These are phyloP conservation scores for Magnusiomyces ingens DNA, from an alignment of 1,139 yeast species.

Conservation along the genomic window DNA sequence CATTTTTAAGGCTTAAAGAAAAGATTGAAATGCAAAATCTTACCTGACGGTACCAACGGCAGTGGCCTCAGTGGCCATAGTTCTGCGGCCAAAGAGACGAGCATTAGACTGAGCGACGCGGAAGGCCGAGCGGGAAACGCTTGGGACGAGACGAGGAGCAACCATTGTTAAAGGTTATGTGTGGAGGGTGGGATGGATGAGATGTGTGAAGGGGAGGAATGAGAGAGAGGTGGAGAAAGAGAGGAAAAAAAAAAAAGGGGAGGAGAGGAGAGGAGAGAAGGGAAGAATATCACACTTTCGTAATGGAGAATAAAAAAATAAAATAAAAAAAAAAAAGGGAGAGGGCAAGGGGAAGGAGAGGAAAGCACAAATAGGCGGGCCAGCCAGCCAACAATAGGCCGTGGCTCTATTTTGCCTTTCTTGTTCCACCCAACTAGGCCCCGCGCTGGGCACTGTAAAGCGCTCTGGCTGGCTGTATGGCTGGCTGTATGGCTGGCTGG, in stretches of 20 bases:
- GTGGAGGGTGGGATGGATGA: slow-evolving; percentile 9
- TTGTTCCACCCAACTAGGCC: no score
- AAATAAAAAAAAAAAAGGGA: slow-evolving; percentile 4
- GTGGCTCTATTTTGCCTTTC: no score
- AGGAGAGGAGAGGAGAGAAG: neutral
- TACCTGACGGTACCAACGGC: slow-evolving; percentile 89
- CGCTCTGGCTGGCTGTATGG: no score
- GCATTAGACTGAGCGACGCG: slow-evolving; percentile 80
- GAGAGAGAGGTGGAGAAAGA: slow-evolving; percentile 3
- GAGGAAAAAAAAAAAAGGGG: neutral
- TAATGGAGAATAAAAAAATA: slow-evolving; percentile 6
- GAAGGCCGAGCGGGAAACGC: slow-evolving; percentile 84
- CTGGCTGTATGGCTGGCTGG: no score
- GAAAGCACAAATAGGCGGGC: neutral
- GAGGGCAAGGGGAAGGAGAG: neutral
- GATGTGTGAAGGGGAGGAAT: slow-evolving; percentile 14
- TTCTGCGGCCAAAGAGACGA: slow-evolving; percentile 48
- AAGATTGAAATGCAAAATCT: slow-evolving; percentile 33
- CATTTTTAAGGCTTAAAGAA: neutral
- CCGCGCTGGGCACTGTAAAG: no score
- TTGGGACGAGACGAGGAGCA: slow-evolving; percentile 85
- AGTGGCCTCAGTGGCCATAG: slow-evolving; percentile 86
- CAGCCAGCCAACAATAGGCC: no score
- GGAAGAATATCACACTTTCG: slow-evolving; percentile 9
- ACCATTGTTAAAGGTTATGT: slow-evolving; percentile 28